Percentiles rank a stretch among this genome's conserved stretches.
These are phyloP conservation scores for Trichaptum fuscoviolaceum DNA, from an alignment of 768 basidiomycete genomes.

Conservation along the genomic window DNA sequence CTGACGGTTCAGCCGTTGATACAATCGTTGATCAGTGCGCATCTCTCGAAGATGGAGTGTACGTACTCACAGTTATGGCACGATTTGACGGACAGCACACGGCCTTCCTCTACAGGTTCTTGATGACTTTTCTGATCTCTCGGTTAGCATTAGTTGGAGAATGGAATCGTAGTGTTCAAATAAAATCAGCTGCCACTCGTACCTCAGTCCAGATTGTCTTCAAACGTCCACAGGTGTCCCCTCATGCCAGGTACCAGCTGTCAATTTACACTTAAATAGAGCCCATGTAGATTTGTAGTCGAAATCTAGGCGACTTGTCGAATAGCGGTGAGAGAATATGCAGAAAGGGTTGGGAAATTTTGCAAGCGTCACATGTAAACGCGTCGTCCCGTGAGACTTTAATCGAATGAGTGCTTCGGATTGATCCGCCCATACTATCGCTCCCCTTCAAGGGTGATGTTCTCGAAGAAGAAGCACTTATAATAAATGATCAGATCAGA, in stretches of 20 bases:
- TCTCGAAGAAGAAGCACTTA: neutral
- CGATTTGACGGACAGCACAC: neutral
- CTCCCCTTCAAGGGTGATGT: neutral
- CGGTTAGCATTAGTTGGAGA: no score
- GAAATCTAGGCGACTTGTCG: neutral
- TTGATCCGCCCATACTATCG: neutral
- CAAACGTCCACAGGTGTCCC: neutral
- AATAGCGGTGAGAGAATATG: neutral
- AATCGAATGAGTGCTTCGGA: neutral
- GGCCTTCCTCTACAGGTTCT: neutral
- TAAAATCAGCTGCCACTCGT: neutral
- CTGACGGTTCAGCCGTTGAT: neutral
- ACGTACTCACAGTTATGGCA: neutral
- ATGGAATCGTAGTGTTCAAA: neutral
- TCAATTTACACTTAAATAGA: neutral
- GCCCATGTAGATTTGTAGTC: neutral
- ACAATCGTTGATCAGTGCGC: neutral
- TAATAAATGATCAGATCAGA: neutral
- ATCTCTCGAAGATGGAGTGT: neutral
- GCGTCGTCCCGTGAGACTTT: neutral
- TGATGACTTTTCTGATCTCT: neutral
- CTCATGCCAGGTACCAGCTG: neutral
- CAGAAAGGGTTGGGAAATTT: neutral
- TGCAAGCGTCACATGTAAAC: neutral
- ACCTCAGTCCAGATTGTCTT: neutral